Conservation (phyloP, 768 basidiomycete species). For the Amanita jacksonii region DNA sequence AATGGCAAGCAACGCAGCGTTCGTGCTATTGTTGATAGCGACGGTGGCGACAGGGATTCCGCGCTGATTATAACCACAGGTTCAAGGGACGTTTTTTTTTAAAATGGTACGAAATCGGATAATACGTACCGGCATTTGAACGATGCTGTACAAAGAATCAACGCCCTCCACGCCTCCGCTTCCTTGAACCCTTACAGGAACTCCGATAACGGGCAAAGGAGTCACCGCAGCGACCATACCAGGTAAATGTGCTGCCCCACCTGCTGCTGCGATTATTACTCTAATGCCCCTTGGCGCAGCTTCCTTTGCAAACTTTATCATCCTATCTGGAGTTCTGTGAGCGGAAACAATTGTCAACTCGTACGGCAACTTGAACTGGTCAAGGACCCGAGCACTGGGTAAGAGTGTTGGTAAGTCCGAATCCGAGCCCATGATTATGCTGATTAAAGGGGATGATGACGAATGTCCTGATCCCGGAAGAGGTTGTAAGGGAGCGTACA, state of each 20-base stretch:
- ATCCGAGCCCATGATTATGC: constrained; percentile 97
- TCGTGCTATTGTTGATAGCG: constrained; percentile 91
- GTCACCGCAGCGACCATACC: constrained; percentile 99
- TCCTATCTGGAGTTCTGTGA: constrained; percentile 84
- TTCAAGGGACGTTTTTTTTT: too few relatives aligned
- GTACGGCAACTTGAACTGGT: constrained; percentile 76
- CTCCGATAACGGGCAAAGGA: constrained; percentile 85
- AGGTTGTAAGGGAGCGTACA: constrained; percentile 40
- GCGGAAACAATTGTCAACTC: constrained; percentile 96
- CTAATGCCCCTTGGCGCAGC: constrained; percentile 61
- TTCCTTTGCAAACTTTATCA: constrained; percentile 72
- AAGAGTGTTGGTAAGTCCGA: constrained; percentile 94
- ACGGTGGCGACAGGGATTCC: constrained; percentile 97
- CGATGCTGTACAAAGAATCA: constrained; percentile 94
- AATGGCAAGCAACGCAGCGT: constrained; percentile 86
- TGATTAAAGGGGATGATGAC: constrained; percentile 67
- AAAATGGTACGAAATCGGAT: constrained; percentile 37
- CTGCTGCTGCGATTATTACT: constrained; percentile 88
- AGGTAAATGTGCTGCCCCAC: constrained; percentile 96
- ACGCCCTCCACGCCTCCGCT: constrained; percentile 87
- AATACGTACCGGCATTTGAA: constrained; percentile 86
- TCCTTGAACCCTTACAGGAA: constrained; percentile 65
- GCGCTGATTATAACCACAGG: too few relatives aligned
- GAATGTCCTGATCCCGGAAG: constrained; percentile 42
- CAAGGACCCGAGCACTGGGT: constrained; percentile 77